These are phyloP conservation scores for Penicillium atrosanguineum DNA, from an alignment of 495 filamentous ascomycete genomes.

Conservation along the genomic window DNA sequence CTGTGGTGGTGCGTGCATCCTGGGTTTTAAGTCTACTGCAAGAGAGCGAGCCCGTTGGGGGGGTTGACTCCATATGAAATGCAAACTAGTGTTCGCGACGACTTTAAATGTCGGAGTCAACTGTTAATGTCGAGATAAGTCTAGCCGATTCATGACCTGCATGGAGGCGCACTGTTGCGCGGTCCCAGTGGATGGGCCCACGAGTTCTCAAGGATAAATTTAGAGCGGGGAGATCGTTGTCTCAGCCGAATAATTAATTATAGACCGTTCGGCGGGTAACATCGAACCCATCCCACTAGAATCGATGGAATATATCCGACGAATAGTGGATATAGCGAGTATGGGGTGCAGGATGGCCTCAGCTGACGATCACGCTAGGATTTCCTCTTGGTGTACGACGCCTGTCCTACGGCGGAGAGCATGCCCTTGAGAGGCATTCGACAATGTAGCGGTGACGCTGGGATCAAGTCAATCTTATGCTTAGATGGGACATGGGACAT, in stretches of 20 bases:
- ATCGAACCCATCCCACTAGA: background rate
- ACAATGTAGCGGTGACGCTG: constrained; percentile 4
- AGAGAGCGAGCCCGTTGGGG: too few relatives aligned
- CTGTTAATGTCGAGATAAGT: background rate
- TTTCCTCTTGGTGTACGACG: background rate
- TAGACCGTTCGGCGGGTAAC: background rate
- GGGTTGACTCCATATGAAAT: too few relatives aligned
- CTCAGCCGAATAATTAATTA: background rate
- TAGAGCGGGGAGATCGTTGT: background rate
- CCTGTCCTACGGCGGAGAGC: background rate
- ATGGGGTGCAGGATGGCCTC: constrained; percentile 1
- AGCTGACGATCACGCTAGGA: background rate
- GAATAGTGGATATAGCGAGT: background rate
- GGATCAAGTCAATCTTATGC: background rate
- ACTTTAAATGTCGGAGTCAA: too few relatives aligned
- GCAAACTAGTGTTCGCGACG: too few relatives aligned
- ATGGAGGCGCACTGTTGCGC: background rate
- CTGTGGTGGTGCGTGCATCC: too few relatives aligned
- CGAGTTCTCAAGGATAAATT: background rate
- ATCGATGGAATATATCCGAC: background rate
- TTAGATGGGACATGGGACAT: background rate
- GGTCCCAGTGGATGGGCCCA: background rate
- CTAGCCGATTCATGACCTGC: background rate
- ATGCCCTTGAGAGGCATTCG: background rate
- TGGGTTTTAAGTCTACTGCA: too few relatives aligned